Evolutionary conservation across 179 eudicot species (phyloP), one percentile per base, ranked within the genome.

Genomic region (Camellia oleifera): DNA sequence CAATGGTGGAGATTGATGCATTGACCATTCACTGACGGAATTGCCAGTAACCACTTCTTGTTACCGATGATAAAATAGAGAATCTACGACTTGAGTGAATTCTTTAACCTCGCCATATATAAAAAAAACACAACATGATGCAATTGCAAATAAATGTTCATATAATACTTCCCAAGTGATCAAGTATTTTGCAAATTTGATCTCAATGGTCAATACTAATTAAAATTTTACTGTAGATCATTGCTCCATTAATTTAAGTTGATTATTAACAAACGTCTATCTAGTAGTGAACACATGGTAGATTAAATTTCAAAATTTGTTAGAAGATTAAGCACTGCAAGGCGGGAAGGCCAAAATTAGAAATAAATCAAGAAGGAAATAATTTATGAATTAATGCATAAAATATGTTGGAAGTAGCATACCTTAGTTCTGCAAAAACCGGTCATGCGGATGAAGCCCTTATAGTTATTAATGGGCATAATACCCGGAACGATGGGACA

Each of bases 361-460:
- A 26, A 26, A 26, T 26, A 26, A 26, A 26, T 26, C 32, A 26
- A 72, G 2, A 42, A 18, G 3, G 32, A 13, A 72, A 0, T 23
- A 72, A 17, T 12, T 52, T 53, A 11, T 52, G 56, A 4, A 72
- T 15, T 72, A 53, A 72, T 53, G 4, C 8, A 13, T 72, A 72
- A 72, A 72, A 18, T 42, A 4, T 60, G 48, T 57, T 5, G 14
- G 40, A 68, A 52, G 58, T 65, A 67, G 23, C 81, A 72, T 83
- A 97, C 99, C 99, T 89, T 94, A 75, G 99, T 94, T 86, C 94
- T 97, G 86, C 99, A 94, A 86, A 94, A 97, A 64, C 99, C 99
- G 76, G 99, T 94, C 98, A 97, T 97, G 77, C 99, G 90, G 11
- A 91, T 0, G 81, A 97, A 97, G 81, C 99, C 99, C 87, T 87